These are phyloP conservation scores for Leccinum variicolor DNA, from an alignment of 768 basidiomycete species.

Conservation along the genomic window DNA sequence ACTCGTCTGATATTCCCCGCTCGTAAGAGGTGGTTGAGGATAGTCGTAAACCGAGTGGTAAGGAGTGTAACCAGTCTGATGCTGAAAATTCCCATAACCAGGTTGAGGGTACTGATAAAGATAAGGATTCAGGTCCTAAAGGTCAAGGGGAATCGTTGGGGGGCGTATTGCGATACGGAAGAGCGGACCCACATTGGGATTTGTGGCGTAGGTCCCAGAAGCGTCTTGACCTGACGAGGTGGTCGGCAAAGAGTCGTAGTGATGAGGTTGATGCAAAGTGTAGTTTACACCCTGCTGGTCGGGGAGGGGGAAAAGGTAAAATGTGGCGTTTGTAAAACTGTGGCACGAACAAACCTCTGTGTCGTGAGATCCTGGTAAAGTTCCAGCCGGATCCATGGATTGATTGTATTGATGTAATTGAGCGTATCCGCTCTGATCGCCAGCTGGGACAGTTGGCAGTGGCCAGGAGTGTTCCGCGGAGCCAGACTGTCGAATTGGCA, in stretches of 20 bases:
- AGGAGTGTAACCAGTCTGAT: neutral
- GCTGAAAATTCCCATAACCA: neutral
- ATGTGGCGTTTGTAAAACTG: neutral
- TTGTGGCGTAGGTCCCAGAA: constrained; percentile 1
- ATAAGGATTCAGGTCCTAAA: constrained; percentile 7
- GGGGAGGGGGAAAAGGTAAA: neutral
- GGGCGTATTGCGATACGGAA: neutral
- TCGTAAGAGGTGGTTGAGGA: neutral
- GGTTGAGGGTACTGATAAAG: neutral
- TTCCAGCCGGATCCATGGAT: neutral
- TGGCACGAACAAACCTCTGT: constrained; percentile 11
- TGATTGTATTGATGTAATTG: constrained; percentile 3
- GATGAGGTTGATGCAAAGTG: neutral
- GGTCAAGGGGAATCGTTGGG: neutral
- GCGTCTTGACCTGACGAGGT: neutral
- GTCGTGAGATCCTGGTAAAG: neutral
- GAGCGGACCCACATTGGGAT: constrained; percentile 3
- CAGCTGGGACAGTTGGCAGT: neutral
- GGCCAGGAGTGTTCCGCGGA: constrained; percentile 3
- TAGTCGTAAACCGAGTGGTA: neutral
- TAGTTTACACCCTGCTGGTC: constrained; percentile 7
- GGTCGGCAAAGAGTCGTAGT: neutral
- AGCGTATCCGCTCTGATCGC: constrained; percentile 1
- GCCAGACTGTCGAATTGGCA: neutral
- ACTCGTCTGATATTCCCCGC: neutral